A percentile compares a stretch with the other conserved stretches of the same genome.
These are phyloP conservation scores for Ganoderma meredithae DNA, from an alignment of 1,284 basidiomycete species.

Conservation along the genomic window DNA sequence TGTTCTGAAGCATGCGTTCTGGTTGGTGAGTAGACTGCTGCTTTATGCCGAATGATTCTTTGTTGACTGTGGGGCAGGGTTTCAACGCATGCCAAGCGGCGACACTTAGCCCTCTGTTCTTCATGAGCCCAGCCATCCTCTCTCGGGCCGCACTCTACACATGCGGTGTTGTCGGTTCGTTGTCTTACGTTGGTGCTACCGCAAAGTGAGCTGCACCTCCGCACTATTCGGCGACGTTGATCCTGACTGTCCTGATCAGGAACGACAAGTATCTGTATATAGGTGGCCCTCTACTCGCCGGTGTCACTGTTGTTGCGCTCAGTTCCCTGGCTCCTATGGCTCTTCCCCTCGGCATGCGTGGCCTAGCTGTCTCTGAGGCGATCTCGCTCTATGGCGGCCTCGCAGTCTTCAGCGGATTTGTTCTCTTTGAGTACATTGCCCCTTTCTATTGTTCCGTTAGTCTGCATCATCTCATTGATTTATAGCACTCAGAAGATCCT, in stretches of 20 bases:
- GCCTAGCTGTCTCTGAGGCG: slow-evolving; percentile 79
- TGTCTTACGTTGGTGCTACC: slow-evolving; percentile 90
- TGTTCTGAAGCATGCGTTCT: slow-evolving; percentile 78
- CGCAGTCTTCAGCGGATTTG: slow-evolving; percentile 88
- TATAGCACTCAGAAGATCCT: slow-evolving; percentile 83
- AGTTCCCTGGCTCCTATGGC: slow-evolving; percentile 88
- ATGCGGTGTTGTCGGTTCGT: slow-evolving; percentile 82
- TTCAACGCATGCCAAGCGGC: slow-evolving; percentile 90
- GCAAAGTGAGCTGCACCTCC: slow-evolving; percentile 63
- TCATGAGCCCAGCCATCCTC: slow-evolving; percentile 86
- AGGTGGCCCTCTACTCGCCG: slow-evolving; percentile 85
- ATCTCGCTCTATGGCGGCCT: slow-evolving; percentile 88
- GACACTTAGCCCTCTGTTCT: slow-evolving; percentile 84
- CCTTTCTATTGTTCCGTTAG: background rate
- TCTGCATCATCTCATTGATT: background rate
- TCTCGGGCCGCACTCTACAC: slow-evolving; percentile 93
- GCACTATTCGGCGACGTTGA: background rate
- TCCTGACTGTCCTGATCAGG: slow-evolving; percentile 43
- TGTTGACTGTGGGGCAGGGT: slow-evolving; percentile 51
- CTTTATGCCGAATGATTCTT: background rate
- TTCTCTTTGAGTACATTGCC: slow-evolving; percentile 77
- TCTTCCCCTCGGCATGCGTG: slow-evolving; percentile 81
- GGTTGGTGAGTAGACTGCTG: slow-evolving; percentile 62
- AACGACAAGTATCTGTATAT: slow-evolving; percentile 88
- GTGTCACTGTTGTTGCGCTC: slow-evolving; percentile 87